Evolutionary conservation across 495 filamentous ascomycete genomes (phyloP).

Genomic region (Neurospora sp.): DNA sequence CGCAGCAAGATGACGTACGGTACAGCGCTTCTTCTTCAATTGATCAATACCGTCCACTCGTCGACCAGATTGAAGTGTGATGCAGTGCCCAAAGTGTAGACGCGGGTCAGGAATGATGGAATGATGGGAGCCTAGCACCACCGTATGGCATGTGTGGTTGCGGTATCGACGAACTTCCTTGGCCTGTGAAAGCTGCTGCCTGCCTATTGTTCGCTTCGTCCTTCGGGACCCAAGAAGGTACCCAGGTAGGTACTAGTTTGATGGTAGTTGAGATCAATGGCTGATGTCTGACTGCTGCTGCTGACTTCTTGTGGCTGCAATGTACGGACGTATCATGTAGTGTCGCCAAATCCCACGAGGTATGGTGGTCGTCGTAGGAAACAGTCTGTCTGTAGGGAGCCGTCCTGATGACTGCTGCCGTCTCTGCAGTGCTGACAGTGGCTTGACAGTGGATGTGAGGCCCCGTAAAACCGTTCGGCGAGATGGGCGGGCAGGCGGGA

Average conservation of each 20-base stretch:
- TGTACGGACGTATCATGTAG: background rate
- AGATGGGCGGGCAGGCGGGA: background rate
- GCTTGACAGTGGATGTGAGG: background rate
- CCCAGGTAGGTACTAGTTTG: too few species aligned
- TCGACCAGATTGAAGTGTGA: background rate
- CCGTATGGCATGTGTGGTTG: background rate
- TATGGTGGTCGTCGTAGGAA: background rate
- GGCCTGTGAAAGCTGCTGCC: background rate
- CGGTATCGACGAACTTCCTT: background rate
- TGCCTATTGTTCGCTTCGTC: background rate
- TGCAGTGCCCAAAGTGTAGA: background rate
- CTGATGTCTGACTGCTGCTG: background rate
- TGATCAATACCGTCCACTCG: background rate
- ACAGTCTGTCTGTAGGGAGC: background rate
- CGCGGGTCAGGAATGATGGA: background rate
- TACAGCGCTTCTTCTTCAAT: background rate
- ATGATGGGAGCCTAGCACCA: background rate
- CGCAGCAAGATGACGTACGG: background rate
- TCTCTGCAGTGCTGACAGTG: background rate
- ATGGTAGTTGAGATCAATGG: too few species aligned
- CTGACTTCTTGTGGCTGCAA: background rate
- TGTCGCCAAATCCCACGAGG: background rate
- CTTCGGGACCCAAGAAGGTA: background rate
- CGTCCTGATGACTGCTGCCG: background rate
- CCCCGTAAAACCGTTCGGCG: background rate